Percentiles rank a stretch among this genome's conserved stretches.
phyloP scores from a whole-genome alignment of 768 basidiomycete species.

The Dioszegia aurantiaca region DNA sequence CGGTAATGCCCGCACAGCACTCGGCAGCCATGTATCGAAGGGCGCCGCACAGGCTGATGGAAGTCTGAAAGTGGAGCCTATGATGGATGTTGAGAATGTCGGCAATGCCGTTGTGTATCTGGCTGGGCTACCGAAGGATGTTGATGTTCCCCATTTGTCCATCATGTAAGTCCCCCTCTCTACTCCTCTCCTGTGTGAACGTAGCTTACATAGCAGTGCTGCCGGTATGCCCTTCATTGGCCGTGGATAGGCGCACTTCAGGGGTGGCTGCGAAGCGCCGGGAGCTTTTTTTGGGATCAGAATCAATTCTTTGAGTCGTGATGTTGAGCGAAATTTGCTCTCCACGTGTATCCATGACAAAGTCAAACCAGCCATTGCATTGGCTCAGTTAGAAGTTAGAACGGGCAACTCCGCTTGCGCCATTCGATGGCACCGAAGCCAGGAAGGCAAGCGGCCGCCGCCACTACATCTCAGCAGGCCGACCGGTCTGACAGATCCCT shows the following conservation, averaged over 20 bases:
- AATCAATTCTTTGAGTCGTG: no score
- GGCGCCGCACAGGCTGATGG: conserved; percentile 73
- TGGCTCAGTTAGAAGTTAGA: no score
- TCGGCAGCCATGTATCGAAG: conserved; percentile 57
- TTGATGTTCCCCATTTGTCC: conserved; percentile 68
- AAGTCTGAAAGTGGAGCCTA: conserved; percentile 58
- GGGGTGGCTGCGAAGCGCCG: background rate
- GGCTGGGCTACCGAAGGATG: conserved; percentile 65
- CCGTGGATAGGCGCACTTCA: conserved; percentile 28
- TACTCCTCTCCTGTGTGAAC: background rate
- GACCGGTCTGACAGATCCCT: no score
- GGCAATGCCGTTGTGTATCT: conserved; percentile 70
- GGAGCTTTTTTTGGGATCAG: no score
- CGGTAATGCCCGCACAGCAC: conserved; percentile 69
- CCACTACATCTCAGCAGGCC: no score
- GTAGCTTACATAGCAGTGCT: conserved; percentile 31
- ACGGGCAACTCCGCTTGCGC: no score
- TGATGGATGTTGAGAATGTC: conserved; percentile 70
- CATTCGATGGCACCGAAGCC: no score
- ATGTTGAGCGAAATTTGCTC: no score
- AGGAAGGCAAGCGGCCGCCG: no score
- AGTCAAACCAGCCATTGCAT: no score
- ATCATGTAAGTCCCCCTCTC: conserved; percentile 62
- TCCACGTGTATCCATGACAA: no score
- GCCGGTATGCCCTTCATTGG: conserved; percentile 50